Evolutionary conservation across 1,139 yeast species (phyloP), one percentile per base, ranked within the genome.

Genomic region (Magnusiomyces fungicola): DNA sequence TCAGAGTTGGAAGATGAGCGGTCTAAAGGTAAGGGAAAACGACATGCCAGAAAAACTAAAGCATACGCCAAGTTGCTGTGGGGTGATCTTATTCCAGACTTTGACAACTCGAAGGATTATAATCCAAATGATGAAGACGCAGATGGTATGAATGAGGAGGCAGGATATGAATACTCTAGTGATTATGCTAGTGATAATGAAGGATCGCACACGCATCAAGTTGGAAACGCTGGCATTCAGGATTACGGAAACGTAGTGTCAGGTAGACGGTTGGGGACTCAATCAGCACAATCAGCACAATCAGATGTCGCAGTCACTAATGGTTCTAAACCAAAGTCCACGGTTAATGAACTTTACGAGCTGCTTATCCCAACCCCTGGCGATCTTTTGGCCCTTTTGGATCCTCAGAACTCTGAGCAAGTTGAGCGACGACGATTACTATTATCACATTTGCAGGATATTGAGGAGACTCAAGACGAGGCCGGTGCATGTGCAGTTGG

Each of bases 91-190:
- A 53, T 60, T 21, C 61, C 64, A 3, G 62, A 61, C 2, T 43
- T 54, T 46, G 64, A 60, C 40, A 54, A 54, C 41, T 59, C 64
- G 7, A 49, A 23, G 18, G 63, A 59, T 41, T 60, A 54, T 41
- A 49, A 32, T 18, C 61, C 61, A 10, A 54, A 48, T 16, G 43
- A 40, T 14, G 23, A 16, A 4, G 57, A 56, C 14, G 58, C 43
- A n/a, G 45, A 34, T 23, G 46, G 32, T 44, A 42, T 48, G 2
- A 44, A 62, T 9, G 55, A 33, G 22, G 64, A 60, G 38, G 58
- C 53, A 32, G 52, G 44, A 12, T 57, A 58, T 1, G 56, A 49
- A 18, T 51, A 51, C 24, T 52, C 52, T 14, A 58, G 56, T 6
- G 54, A 41, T 34, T 53, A 48, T 32, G 58, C 50, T 33, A 39